Evolutionary conservation across 352 stramenopile species (phyloP), one percentile per base, ranked within the genome.

Genomic region (Phytopythium montanum): DNA sequence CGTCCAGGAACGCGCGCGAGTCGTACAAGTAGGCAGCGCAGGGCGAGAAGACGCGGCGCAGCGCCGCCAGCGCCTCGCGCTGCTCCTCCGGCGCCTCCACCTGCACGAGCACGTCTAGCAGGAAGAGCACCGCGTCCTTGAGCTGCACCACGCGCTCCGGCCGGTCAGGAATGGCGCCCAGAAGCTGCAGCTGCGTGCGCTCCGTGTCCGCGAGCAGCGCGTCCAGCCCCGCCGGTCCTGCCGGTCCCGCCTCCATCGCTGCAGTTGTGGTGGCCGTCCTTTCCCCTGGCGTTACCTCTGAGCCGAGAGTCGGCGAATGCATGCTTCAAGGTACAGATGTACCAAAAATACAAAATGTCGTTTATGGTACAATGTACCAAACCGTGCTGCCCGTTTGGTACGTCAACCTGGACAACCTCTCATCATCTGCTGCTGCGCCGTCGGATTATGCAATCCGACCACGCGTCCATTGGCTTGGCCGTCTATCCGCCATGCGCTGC

Each of bases 101-200:
- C 50, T 84, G 74, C 21, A 58, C 55, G 50, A 86, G 61, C 25
- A 86, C 57, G 42, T 84, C 72, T 29, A 86, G 64, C 34, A 86
- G 59, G 58, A 86, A 72, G 34, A 83, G 39, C 18, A 83, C 63
- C 0, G 76, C 59, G 54, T 79, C 73, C 50, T 81, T 81, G 38
- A 86, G 64, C 19, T 53, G 62, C 16, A 59, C 29, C 7, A 81
- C 49, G 19, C 70, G 60, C 26, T 54, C 44, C 31, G 61, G 57
- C 14, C 70, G 61, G 28, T 72, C 65, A 4, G 60, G 39, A 9
- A 74, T 45, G 25, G 68, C 57, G 36, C 61, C 54, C 39, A 81
- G 63, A 25, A 66, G 62, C 54, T 70, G 76, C 39, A 60, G 62
- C 56, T 86, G 73, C 42, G 64, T 51, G 16, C 59, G 64, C 59